Percentiles rank a stretch among this genome's conserved stretches.
These are phyloP conservation scores for Leishmania aethiopica DNA, from an alignment of 208 protist species.

Conservation along the genomic window DNA sequence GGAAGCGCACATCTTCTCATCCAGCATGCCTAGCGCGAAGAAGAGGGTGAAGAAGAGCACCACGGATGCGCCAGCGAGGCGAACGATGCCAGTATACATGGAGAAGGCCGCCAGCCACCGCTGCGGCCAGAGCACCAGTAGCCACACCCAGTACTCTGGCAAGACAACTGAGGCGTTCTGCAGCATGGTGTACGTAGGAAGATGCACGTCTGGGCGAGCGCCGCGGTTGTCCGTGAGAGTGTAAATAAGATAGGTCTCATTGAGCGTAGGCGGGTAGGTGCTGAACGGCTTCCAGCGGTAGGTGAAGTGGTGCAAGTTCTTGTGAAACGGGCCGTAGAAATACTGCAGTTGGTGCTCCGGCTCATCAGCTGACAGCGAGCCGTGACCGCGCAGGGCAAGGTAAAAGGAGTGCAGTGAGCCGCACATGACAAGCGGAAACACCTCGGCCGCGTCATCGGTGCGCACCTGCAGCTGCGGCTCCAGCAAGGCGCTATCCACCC, in stretches of 20 bases:
- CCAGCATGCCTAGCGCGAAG: constrained; percentile 28
- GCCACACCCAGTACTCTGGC: constrained; percentile 32
- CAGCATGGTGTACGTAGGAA: constrained; percentile 41
- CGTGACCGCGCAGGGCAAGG: constrained; percentile 54
- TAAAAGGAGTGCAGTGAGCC: constrained; percentile 77
- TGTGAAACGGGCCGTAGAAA: constrained; percentile 65
- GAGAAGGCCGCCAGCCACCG: constrained; percentile 66
- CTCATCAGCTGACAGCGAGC: constrained; percentile 45
- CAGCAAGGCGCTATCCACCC: constrained; percentile 52
- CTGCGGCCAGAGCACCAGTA: constrained; percentile 51
- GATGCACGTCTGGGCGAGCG: constrained; percentile 27
- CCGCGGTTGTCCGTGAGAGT: constrained; percentile 39
- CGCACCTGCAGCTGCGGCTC: constrained; percentile 57
- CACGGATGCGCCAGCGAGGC: constrained; percentile 41
- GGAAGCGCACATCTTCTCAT: constrained; percentile 24
- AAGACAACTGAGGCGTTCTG: constrained; percentile 15
- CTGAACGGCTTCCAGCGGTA: constrained; percentile 77
- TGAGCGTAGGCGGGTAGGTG: constrained; percentile 45
- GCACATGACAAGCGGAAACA: constrained; percentile 64
- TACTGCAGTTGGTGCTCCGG: constrained; percentile 75
- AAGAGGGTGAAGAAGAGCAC: constrained; percentile 56
- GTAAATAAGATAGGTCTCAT: constrained; percentile 73
- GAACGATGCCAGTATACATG: constrained; percentile 51
- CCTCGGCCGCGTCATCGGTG: constrained; percentile 22
- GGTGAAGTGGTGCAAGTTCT: constrained; percentile 35